These are phyloP conservation scores for Adansonia digitata DNA, from an alignment of 345 rosid genomes.

Conservation along the genomic window DNA sequence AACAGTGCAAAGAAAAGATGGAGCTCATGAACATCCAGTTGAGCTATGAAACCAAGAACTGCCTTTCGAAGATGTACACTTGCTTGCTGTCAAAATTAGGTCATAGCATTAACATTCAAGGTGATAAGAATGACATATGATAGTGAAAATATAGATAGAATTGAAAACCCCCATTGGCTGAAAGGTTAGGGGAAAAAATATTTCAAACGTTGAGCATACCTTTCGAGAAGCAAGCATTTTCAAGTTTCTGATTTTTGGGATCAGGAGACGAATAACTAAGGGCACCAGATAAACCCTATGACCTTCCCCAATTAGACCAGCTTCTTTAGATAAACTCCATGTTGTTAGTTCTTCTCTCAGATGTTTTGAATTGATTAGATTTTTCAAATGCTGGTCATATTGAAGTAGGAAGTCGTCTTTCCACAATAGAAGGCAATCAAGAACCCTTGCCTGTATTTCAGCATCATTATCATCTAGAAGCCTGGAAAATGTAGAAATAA, in stretches of 20 bases:
- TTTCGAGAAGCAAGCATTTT: slow-evolving; percentile 78
- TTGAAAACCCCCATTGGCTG: background rate
- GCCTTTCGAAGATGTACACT: slow-evolving; percentile 74
- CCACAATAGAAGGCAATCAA: slow-evolving; percentile 79
- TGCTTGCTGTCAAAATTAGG: slow-evolving; percentile 51
- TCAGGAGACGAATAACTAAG: slow-evolving; percentile 55
- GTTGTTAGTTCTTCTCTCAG: slow-evolving; percentile 81
- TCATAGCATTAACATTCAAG: background rate
- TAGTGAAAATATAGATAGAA: background rate
- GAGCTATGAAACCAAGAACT: slow-evolving; percentile 73
- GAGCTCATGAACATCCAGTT: slow-evolving; percentile 64
- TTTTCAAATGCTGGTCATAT: slow-evolving; percentile 67
- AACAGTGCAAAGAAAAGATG: slow-evolving; percentile 72
- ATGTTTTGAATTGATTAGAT: slow-evolving; percentile 63
- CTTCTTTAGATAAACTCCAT: slow-evolving; percentile 75
- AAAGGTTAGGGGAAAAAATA: background rate
- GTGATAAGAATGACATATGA: slow-evolving; percentile 5
- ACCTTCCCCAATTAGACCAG: slow-evolving; percentile 45
- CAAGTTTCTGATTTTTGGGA: slow-evolving; percentile 83
- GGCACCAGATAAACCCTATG: slow-evolving; percentile 64
- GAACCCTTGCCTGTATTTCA: slow-evolving; percentile 68
- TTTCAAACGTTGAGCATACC: slow-evolving; percentile 35
- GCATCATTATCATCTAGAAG: slow-evolving; percentile 86
- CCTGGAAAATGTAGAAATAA: slow-evolving; percentile 37
- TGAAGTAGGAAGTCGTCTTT: slow-evolving; percentile 69